phyloP scores from a whole-genome alignment of 306 rosid species.

The Begonia fuchsioides region DNA sequence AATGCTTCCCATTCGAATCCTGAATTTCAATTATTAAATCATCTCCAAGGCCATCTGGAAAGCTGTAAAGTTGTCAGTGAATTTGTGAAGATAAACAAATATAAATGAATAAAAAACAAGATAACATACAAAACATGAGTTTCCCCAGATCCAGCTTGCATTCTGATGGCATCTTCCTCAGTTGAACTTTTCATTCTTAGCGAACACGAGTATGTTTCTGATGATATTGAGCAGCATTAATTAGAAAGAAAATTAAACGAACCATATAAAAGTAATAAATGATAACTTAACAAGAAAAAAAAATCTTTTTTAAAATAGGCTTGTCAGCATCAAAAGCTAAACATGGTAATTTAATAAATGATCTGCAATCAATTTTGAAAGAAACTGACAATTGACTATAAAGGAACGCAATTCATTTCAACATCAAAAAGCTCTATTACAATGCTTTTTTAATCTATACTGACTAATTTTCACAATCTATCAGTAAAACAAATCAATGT shows the following conservation, averaged over 20 bases:
- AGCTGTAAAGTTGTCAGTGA: conserved; percentile 63
- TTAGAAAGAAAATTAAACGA: background rate
- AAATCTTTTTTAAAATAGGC: too few relatives aligned
- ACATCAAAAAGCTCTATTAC: too few relatives aligned
- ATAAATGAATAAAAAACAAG: conserved; percentile 4
- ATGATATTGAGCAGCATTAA: conserved; percentile 14
- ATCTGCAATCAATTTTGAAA: too few relatives aligned
- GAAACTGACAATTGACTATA: too few relatives aligned
- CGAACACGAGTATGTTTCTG: conserved; percentile 71
- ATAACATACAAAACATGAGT: conserved; percentile 72
- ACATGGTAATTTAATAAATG: too few relatives aligned
- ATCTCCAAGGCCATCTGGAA: conserved; percentile 92
- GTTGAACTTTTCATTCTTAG: conserved; percentile 71
- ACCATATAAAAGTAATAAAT: too few relatives aligned
- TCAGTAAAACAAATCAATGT: too few relatives aligned
- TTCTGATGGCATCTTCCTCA: conserved; percentile 70
- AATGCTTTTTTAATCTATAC: too few relatives aligned
- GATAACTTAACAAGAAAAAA: too few relatives aligned
- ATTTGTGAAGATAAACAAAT: conserved; percentile 12
- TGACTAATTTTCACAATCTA: too few relatives aligned
- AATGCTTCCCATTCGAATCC: conserved; percentile 83
- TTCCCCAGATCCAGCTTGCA: conserved; percentile 95
- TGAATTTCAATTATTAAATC: conserved; percentile 80
- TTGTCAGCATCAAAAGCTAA: too few relatives aligned
- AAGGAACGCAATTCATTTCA: too few relatives aligned